phyloP scores from a whole-genome alignment of 495 filamentous ascomycete genomes.

The Lasiosphaeris hirsuta region DNA sequence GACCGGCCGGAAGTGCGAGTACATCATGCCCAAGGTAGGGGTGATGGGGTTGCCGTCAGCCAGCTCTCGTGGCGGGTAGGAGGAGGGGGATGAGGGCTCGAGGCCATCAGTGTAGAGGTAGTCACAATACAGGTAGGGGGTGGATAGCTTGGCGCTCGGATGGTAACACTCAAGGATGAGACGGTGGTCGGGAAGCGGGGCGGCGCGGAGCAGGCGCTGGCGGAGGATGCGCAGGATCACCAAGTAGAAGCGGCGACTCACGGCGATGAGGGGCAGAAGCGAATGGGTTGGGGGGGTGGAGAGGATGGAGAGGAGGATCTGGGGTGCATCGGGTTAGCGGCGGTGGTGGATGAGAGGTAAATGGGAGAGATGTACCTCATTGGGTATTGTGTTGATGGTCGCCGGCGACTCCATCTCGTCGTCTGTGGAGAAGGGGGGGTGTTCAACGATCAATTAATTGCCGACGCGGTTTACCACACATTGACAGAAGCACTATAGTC shows the following conservation, averaged over 20 bases:
- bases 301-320: constrained; percentile 70
- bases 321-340: constrained; percentile 6
- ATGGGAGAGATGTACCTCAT: constrained; percentile 34
- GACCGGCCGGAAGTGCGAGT: constrained; percentile 59
- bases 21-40: constrained; percentile 36
- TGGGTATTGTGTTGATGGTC: constrained; percentile 39
- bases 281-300: constrained; percentile 53
- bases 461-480: too few relatives aligned
- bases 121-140: constrained; percentile 65
- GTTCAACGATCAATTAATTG: too few relatives aligned
- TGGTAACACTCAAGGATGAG: constrained; percentile 77
- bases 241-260: constrained; percentile 65
- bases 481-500: too few relatives aligned
- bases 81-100: constrained; percentile 12
- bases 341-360: neutral
- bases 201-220: constrained; percentile 56
- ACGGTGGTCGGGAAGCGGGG: constrained; percentile 55
- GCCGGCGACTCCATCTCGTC: constrained; percentile 27
- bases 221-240: constrained; percentile 66
- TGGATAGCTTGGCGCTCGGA: constrained; percentile 63
- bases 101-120: constrained; percentile 59
- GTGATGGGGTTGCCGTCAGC: constrained; percentile 33
- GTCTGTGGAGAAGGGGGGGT: neutral
- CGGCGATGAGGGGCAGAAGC: constrained; percentile 57
- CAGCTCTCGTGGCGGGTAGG: too few relatives aligned